These are phyloP conservation scores for Calocera viscosa DNA, from an alignment of 768 basidiomycete species.

Conservation along the genomic window DNA sequence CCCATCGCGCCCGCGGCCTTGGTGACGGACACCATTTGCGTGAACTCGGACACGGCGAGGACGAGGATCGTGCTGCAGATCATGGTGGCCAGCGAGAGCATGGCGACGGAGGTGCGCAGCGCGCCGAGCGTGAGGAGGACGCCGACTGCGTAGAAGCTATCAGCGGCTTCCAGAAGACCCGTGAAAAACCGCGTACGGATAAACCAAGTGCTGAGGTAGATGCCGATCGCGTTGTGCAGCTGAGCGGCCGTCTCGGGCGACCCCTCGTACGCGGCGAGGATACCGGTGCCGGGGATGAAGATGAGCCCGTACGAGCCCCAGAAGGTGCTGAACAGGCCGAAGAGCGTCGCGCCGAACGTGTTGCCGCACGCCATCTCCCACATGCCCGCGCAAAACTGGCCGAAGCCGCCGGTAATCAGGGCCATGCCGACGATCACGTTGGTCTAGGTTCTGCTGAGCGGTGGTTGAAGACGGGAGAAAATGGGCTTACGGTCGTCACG, in stretches of 20 bases:
- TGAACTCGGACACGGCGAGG: constrained; percentile 7
- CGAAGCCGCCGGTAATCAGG: constrained; percentile 15
- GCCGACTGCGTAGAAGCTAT: neutral
- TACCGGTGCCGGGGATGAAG: constrained; percentile 56
- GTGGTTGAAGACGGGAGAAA: neutral
- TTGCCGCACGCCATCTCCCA: constrained; percentile 24
- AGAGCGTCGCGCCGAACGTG: constrained; percentile 25
- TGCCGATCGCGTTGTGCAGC: constrained; percentile 49
- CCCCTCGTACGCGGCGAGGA: constrained; percentile 39
- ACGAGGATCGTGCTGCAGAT: constrained; percentile 9
- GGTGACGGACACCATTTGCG: neutral
- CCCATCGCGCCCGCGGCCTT: constrained; percentile 4
- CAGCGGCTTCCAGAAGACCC: neutral
- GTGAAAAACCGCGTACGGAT: neutral
- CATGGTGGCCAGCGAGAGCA: constrained; percentile 1
- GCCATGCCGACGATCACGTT: neutral
- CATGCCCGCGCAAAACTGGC: constrained; percentile 20
- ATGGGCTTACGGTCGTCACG: neutral
- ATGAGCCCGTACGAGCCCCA: constrained; percentile 29
- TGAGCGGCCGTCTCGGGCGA: constrained; percentile 24
- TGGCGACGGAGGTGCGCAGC: constrained; percentile 3
- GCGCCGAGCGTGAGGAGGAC: constrained; percentile 4
- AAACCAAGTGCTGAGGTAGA: constrained; percentile 29
- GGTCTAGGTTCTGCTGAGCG: neutral
- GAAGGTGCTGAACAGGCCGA: constrained; percentile 19